Base-by-base conservation (phyloP, 768 basidiomycete genomes). In the Mycena venus region DNA sequence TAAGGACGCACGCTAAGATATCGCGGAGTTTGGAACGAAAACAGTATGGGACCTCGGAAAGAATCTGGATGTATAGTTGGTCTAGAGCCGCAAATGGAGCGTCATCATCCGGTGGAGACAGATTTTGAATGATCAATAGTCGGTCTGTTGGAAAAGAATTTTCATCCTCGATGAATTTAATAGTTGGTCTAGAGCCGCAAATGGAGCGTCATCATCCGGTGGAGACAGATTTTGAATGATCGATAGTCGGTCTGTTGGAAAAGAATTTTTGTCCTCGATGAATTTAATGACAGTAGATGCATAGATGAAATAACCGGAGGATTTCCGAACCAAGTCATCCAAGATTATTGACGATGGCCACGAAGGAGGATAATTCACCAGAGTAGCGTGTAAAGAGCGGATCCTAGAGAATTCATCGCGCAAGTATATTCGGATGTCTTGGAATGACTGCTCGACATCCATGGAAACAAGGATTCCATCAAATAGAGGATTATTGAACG, bases 301-400 rank as follows among this genome's bases (percentile, higher is more conserved):
- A 17, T 67, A 67, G 36, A 67, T 23, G 53, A 67, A 67, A 34
- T 67, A 56, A 1, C 65, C 65, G 9, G 65, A 67, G 1, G 65
- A 67, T 42, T 56, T 67, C 9, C 29, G 7, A 2, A 67, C 65
- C 25, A 67, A 15, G 5, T 2, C 3, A 1, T 67, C 55, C 5
- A 67, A 14, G 19, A 27, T 27, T 4, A 27, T 21, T 6, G 11
- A 4, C 7, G 65, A 56, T 27, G 65, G 65, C 65, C 65, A 67
- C 2, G 65, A 36, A 17, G 23, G 17, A 0, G 64, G 64, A 55
- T 40, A 17, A 9, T 31, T 34, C 1, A 21, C 32, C 63, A 65
- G 49, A 5, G 63, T 65, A 1, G 6, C 17, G 32, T 66, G 64
- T 38, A 31, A n/a, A n/a, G 25, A 12, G 25, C n/a, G 64, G 11